These are phyloP conservation scores for Bauhinia variegata DNA, from an alignment of 306 rosid species.

Conservation along the genomic window DNA sequence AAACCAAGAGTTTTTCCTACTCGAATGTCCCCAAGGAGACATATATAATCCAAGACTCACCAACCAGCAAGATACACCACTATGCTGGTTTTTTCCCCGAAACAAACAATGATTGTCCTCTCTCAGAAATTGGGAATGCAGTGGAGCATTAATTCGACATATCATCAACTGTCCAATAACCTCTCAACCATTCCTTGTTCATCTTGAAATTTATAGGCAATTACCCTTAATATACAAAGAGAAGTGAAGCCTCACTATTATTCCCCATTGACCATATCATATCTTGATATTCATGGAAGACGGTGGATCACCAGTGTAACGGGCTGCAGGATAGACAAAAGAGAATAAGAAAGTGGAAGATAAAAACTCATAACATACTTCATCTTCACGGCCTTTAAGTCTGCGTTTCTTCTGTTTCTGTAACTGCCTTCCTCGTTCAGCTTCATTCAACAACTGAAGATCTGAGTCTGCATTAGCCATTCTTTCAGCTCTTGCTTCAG, in stretches of 20 bases:
- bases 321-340: constrained; percentile 16
- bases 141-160: constrained; percentile 1
- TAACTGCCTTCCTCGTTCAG: constrained; percentile 84
- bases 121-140: not conserved
- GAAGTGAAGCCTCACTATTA: not conserved
- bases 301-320: not conserved
- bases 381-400: constrained; percentile 89
- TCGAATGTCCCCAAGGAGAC: not conserved
- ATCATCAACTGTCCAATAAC: constrained; percentile 5
- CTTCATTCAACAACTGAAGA: constrained; percentile 72
- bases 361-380: constrained; percentile 55
- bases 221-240: not conserved
- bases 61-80: constrained; percentile 18
- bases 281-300: not conserved
- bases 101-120: not conserved
- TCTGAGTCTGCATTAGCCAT: constrained; percentile 78
- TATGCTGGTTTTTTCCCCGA: not conserved
- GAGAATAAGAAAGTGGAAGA: constrained; percentile 23
- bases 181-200: constrained; percentile 10
- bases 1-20: not conserved
- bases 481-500: constrained; percentile 83
- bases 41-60: not conserved
- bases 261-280: constrained; percentile 1
- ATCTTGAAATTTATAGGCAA: constrained; percentile 15
- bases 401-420: constrained; percentile 88